Percentiles rank a stretch among this genome's conserved stretches.
Evolutionary conservation across 345 rosid genomes (phyloP).

Genomic region (Ailanthus altissimus): DNA sequence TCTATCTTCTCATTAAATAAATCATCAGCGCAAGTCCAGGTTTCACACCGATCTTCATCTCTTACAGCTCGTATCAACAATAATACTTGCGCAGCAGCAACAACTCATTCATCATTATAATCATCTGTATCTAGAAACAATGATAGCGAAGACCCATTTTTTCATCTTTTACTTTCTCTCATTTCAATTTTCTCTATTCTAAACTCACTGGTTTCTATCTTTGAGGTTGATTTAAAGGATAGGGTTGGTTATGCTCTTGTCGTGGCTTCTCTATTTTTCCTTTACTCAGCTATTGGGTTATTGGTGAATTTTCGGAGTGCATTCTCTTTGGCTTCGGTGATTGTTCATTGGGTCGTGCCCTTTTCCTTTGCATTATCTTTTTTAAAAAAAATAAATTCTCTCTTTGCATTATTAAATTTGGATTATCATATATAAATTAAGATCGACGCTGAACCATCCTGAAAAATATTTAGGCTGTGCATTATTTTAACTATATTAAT

Average conservation of each 20-base stretch:
- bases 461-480: too few species aligned
- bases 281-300: slow-evolving; percentile 59
- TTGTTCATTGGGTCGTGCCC: slow-evolving; percentile 56
- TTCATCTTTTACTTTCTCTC: slow-evolving; percentile 32
- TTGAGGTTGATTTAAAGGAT: slow-evolving; percentile 47
- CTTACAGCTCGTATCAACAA: slow-evolving; percentile 29
- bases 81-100: slow-evolving; percentile 10
- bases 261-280: slow-evolving; percentile 52
- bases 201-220: slow-evolving; percentile 58
- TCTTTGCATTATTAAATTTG: too few species aligned
- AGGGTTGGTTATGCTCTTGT: slow-evolving; percentile 65
- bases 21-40: neutral
- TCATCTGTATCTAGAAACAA: neutral
- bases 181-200: slow-evolving; percentile 52
- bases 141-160: too few species aligned
- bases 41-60: slow-evolving; percentile 42
- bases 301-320: slow-evolving; percentile 29
- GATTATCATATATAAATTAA: too few species aligned
- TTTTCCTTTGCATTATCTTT: too few species aligned
- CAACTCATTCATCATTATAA: slow-evolving; percentile 23
- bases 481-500: too few species aligned
- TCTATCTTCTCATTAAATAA: slow-evolving; percentile 39
- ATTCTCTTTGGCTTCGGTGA: slow-evolving; percentile 44
- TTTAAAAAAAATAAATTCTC: slow-evolving; percentile 69
- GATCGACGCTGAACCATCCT: too few species aligned